Evolutionary conservation across 306 rosid genomes (phyloP).

Genomic region (Fragaria vesca): DNA sequence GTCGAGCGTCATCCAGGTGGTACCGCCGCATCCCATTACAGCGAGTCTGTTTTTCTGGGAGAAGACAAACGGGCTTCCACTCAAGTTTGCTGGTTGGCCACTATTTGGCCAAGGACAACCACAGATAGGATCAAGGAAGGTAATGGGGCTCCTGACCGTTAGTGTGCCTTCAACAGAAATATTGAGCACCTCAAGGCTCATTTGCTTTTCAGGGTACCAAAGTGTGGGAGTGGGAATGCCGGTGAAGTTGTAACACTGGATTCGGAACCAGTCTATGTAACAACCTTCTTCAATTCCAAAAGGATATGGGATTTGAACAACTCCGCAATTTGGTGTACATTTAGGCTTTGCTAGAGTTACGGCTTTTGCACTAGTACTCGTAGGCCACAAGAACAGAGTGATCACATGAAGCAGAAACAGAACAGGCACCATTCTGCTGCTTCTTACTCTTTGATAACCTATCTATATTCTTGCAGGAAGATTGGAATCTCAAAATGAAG

Average conservation of each 20-base stretch:
- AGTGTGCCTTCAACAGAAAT: neutral
- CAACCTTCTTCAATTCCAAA: constrained; percentile 17
- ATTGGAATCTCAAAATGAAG: neutral
- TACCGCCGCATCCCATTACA: neutral
- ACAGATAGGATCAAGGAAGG: neutral
- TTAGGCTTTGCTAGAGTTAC: constrained; percentile 7
- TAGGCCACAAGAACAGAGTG: neutral
- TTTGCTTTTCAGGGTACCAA: neutral
- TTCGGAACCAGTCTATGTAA: constrained; percentile 8
- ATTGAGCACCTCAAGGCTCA: neutral
- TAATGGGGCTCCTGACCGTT: neutral
- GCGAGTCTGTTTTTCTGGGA: constrained; percentile 2
- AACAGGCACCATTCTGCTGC: neutral
- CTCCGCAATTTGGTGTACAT: constrained; percentile 6
- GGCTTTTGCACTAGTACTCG: neutral
- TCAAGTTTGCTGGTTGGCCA: neutral
- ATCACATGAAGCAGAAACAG: neutral
- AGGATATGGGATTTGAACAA: constrained; percentile 8
- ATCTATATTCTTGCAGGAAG: neutral
- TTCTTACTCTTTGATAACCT: neutral
- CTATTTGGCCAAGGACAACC: too few species aligned
- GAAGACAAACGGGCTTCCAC: neutral
- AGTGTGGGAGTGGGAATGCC: neutral
- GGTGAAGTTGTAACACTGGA: neutral
- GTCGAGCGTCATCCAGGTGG: neutral